A percentile compares a stretch with the other conserved stretches of the same genome.
These are phyloP conservation scores for Microcera coccophila DNA, from an alignment of 2,329 filamentous ascomycete genomes.

Conservation along the genomic window DNA sequence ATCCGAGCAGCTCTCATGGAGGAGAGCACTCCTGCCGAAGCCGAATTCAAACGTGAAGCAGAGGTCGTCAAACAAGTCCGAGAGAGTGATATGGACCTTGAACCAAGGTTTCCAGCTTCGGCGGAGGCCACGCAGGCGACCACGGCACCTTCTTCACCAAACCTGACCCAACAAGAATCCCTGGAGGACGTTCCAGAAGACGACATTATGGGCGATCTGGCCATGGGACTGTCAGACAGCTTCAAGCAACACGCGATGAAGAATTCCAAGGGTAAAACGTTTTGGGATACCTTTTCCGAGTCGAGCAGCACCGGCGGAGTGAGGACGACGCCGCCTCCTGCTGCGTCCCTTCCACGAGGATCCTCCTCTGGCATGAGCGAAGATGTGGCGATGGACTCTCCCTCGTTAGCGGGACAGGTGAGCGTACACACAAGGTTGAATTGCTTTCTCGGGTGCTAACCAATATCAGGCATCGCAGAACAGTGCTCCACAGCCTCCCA, in stretches of 20 bases:
- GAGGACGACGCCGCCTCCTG: constrained; percentile 61
- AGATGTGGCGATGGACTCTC: constrained; percentile 70
- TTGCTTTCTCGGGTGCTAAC: too few species aligned
- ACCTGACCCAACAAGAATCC: constrained; percentile 58
- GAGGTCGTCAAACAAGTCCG: constrained; percentile 94
- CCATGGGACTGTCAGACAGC: constrained; percentile 52
- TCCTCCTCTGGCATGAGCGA: constrained; percentile 62
- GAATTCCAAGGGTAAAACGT: constrained; percentile 65
- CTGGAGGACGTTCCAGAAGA: constrained; percentile 70
- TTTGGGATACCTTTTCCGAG: constrained; percentile 76
- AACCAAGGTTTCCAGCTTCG: constrained; percentile 38
- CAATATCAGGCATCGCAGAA: too few species aligned
- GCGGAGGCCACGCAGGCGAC: constrained; percentile 46
- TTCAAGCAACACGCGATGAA: constrained; percentile 72
- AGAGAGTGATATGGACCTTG: constrained; percentile 73
- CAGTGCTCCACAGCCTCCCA: constrained; percentile 48
- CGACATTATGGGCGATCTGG: constrained; percentile 58
- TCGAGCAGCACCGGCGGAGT: constrained; percentile 51
- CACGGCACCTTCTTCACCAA: constrained; percentile 67
- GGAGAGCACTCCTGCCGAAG: constrained; percentile 81
- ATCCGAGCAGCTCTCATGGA: constrained; percentile 87
- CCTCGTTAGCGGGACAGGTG: constrained; percentile 41
- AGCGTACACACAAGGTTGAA: too few species aligned
- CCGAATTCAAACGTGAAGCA: constrained; percentile 83
- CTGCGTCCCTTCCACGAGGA: constrained; percentile 56